These are phyloP conservation scores for Scutellaria barbata DNA, from an alignment of 257 asterid species.

Conservation along the genomic window DNA sequence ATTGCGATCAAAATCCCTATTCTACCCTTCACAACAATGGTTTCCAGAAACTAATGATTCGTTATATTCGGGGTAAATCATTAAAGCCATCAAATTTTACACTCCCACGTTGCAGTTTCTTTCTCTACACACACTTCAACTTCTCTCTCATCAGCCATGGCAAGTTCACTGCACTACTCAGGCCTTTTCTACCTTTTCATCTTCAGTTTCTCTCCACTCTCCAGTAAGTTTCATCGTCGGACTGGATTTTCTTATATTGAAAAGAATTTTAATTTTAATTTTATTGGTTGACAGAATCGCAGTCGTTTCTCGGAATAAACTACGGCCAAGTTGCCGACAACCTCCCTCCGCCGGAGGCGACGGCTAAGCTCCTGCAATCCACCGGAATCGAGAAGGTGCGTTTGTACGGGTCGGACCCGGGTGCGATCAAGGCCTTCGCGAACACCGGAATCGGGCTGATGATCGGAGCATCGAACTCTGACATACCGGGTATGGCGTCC, in stretches of 20 bases:
- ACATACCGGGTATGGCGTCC: conserved; percentile 63
- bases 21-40: not conserved
- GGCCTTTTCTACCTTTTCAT: conserved; percentile 36
- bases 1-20: not conserved
- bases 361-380: conserved; percentile 59
- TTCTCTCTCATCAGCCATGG: conserved; percentile 40
- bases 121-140: not conserved
- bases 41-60: not conserved
- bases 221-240: conserved; percentile 41
- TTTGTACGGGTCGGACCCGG: conserved; percentile 66
- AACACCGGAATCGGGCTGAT: conserved; percentile 62
- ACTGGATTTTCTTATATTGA: too few relatives aligned
- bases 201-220: conserved; percentile 38
- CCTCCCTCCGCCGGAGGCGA: conserved; percentile 65
- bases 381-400: conserved; percentile 61
- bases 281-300: conserved; percentile 44
- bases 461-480: conserved; percentile 66
- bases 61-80: too few relatives aligned
- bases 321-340: conserved; percentile 78
- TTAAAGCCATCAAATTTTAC: not conserved
- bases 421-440: conserved; percentile 58
- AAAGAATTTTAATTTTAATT: too few relatives aligned
- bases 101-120: conserved; percentile 10
- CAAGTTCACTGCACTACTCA: conserved; percentile 24
- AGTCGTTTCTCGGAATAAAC: conserved; percentile 67